Base-by-base conservation (phyloP, 768 basidiomycete genomes). In the Phlebiopsis gigantea region DNA sequence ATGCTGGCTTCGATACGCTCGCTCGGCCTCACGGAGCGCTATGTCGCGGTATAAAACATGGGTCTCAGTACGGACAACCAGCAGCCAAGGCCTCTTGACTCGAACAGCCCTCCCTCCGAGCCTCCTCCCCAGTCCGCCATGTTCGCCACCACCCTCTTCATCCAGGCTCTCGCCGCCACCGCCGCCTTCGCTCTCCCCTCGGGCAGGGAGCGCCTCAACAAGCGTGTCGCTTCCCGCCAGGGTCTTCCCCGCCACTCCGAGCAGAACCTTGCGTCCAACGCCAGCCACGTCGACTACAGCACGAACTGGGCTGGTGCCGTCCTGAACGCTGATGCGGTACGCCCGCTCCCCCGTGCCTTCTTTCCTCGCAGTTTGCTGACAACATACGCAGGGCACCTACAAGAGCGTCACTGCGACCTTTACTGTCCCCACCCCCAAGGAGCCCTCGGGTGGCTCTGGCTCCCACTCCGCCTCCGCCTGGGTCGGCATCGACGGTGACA, bases 401-500 rank as follows among this genome's bases (percentile, higher is more conserved):
- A 69, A 67, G 63, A 63, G 68, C 26, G 71, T 72, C n/a, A 72
- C 71, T 14, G 71, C 64, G 12, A 73, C 71, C 4, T 71, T 72
- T 58, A 62, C 63, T 21, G 67, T 72, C 17, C 71, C 71, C 28
- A 72, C 67, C 9, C 70, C 69, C 15, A 51, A 50, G 6, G 64
- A 62, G 44, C 62, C 65, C 17, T 66, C 66, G n/a, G 65, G 63
- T 42, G 65, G 62, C 44, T 56, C 59, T n/a, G 58, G 64, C 50
- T 57, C 57, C n/a, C 60, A 68, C 61, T 61, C 72, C 10, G 67
- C 70, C 0, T 68, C 72, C 19, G 69, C 69, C 2, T 73, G 71
- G 71, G 71, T 73, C 51, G 71, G 72, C 29, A 71, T 72, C 51
- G 71, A 72, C 55, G 72, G 72, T 29, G 69, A 70, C 63, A 71